Base-by-base conservation (phyloP, 2,329 filamentous ascomycete species). In the Dendrostoma leiphaemia region DNA sequence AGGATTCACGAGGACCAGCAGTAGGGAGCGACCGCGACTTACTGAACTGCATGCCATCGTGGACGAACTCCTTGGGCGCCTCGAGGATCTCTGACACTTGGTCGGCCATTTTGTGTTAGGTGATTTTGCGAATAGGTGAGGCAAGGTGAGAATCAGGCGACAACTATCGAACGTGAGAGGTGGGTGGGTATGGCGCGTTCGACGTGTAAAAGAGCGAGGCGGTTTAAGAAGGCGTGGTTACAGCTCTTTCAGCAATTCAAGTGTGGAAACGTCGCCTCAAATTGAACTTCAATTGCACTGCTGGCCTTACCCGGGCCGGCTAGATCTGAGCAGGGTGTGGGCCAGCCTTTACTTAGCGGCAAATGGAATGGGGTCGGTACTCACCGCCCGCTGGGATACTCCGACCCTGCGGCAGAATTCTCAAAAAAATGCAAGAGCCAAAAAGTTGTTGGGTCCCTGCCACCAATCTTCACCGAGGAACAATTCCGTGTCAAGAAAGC, bases 11-110 rank as follows among this genome's bases (percentile, higher is more conserved):
- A 31, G 15, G 8, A 6, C 43, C 79, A 56, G 71, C 82, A 80
- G 82, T 74, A 84, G 85, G 60, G 81, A 81, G 76, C 81, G 84
- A 64, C 79, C 74, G 72, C 31, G n/a, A 26, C 54, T 78, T 79
- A 68, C 84, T 73, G 72, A 85, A 85, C 62, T 84, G 81, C 57
- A 81, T 75, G 66, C 82, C 82, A 58, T 84, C 82, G 67, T 74
- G 79, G 67, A 85, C 68, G 69, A 88, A 88, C 71, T 87, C 83
- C 68, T 77, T 76, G 63, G 84, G 84, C 68, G 85, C 79, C 62
- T 90, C 86, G 67, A 88, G 80, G 65, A 90, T 74, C 68, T 89
- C 84, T 71, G 88, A 84, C 64, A 89, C 71, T 70, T 86, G 80
- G 69, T 88, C 86, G 71, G 84, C 79, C 82, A 85, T 84, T 67